Evolutionary conservation across 805 yeast species (phyloP).

Genomic region (Lipomyces yamanashiensis): DNA sequence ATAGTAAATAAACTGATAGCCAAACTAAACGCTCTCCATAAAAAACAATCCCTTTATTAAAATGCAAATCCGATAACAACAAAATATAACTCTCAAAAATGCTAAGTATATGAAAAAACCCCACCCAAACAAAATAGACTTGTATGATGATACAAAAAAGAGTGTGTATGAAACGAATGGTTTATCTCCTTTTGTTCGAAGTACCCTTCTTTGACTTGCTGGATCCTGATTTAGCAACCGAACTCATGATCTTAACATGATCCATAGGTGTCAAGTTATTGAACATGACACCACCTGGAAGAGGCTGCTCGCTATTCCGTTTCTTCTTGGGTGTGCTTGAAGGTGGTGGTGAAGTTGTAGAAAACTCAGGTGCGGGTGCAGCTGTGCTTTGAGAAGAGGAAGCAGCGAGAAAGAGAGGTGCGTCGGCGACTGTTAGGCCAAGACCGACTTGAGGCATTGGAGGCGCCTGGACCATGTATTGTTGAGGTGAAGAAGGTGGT

Average conservation of each 20-base stretch:
- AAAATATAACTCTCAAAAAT: neutral
- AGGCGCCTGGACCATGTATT: conserved; percentile 2
- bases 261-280: conserved; percentile 25
- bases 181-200: conserved; percentile 1
- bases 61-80: neutral
- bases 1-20: neutral
- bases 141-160: neutral
- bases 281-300: conserved; percentile 5
- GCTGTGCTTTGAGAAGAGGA: neutral
- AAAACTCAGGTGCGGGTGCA: neutral
- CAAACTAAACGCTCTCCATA: neutral
- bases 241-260: conserved; percentile 24
- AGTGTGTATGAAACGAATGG: neutral
- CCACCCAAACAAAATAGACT: neutral
- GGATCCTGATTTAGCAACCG: conserved; percentile 27
- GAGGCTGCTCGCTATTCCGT: neutral
- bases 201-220: conserved; percentile 16
- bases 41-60: neutral
- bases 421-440: conserved; percentile 5
- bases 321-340: neutral
- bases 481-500: neutral
- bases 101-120: neutral
- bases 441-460: conserved; percentile 2
- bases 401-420: conserved; percentile 1
- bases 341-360: neutral